Percentiles rank a stretch among this genome's conserved stretches.
Conservation (phyloP, 1,284 basidiomycete genomes). For the Melampsora larici-populina region DNA sequence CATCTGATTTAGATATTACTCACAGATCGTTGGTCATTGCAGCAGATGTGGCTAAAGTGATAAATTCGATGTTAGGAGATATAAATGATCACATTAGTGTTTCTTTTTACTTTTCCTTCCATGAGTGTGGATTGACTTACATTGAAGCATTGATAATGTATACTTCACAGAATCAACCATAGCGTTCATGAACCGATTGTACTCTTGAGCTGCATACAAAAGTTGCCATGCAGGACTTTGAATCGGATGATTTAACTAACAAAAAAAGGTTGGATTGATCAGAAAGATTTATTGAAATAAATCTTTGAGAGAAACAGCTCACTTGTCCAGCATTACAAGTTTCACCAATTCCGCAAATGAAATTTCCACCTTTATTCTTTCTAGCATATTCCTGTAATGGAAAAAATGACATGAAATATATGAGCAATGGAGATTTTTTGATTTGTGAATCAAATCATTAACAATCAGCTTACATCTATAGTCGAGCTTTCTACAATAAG, state of each 20-base stretch:
- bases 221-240: slow-evolving; percentile 39
- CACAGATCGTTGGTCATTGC: slow-evolving; percentile 38
- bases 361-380: slow-evolving; percentile 23
- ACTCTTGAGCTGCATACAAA: slow-evolving; percentile 33
- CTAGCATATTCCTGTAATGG: slow-evolving; percentile 31
- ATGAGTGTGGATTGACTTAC: background rate
- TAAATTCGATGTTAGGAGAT: background rate
- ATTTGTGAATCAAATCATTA: background rate
- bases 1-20: background rate
- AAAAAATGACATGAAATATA: background rate
- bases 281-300: background rate
- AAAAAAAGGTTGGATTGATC: background rate
- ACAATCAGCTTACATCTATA: slow-evolving; percentile 13
- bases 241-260: slow-evolving; percentile 31
- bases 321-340: slow-evolving; percentile 33
- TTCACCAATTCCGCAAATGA: slow-evolving; percentile 33
- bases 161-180: slow-evolving; percentile 31
- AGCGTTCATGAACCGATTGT: slow-evolving; percentile 31
- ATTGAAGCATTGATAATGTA: slow-evolving; percentile 24
- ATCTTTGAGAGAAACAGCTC: background rate
- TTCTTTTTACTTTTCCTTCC: too few species aligned
- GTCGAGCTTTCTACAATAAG: slow-evolving; percentile 23
- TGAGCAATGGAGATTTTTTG: background rate
- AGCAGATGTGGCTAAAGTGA: slow-evolving; percentile 17
- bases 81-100: background rate